Conservation (phyloP, 2,329 filamentous ascomycete species). For the Colletotrichum sojae region DNA sequence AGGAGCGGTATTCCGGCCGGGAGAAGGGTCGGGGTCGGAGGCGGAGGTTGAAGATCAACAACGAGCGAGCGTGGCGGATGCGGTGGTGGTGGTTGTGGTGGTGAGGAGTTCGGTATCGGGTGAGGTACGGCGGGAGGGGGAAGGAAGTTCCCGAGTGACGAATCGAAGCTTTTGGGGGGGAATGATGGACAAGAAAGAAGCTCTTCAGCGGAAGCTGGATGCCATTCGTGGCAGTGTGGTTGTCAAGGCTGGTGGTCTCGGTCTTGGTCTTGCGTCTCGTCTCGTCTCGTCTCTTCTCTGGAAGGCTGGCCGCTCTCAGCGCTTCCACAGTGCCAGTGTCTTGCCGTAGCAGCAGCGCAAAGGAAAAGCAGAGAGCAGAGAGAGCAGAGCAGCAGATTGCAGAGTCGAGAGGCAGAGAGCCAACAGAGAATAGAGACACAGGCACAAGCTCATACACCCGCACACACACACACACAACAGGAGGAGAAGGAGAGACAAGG, state of each 20-base stretch:
- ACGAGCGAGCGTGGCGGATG: constrained; percentile 29
- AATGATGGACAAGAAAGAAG: constrained; percentile 11
- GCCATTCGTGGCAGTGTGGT: constrained; percentile 28
- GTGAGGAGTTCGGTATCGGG: neutral
- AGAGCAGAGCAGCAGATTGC: constrained; percentile 1
- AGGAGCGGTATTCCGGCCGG: constrained; percentile 22
- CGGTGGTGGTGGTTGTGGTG: neutral
- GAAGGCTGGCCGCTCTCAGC: constrained; percentile 27
- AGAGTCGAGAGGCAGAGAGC: neutral
- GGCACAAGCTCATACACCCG: neutral
- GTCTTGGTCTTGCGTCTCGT: constrained; percentile 17
- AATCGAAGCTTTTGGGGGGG: constrained; percentile 16
- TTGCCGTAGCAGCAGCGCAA: constrained; percentile 18
- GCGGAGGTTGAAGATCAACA: constrained; percentile 11
- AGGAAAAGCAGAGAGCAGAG: constrained; percentile 3
- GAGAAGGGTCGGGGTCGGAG: constrained; percentile 30
- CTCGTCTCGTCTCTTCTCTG: constrained; percentile 15
- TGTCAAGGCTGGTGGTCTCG: constrained; percentile 14
- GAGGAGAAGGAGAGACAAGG: constrained; percentile 23
- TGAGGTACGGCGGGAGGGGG: neutral
- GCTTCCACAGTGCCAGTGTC: constrained; percentile 39
- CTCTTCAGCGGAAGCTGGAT: constrained; percentile 25
- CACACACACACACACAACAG: constrained; percentile 1
- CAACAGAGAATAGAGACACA: neutral
- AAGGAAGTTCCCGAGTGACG: neutral